Evolutionary conservation across 2,329 filamentous ascomycete species (phyloP).

Genomic region (Chaetomium sp.): DNA sequence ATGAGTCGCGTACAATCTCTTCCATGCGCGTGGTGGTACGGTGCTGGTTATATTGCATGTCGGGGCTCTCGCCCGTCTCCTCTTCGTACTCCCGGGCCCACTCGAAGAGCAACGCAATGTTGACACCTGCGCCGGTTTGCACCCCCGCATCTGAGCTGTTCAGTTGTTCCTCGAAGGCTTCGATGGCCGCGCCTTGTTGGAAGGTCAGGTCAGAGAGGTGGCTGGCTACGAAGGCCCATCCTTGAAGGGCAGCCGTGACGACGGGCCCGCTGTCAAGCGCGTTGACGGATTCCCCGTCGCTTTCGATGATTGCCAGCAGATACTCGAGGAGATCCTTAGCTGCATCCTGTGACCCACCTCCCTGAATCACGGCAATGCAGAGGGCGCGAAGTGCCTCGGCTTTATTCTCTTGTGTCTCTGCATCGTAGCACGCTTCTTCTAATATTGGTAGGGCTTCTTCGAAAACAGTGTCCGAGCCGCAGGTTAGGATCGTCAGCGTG

Average conservation of each 20-base stretch:
- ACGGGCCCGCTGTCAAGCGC: constrained; percentile 64
- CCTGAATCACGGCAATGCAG: constrained; percentile 66
- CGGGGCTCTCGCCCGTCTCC: constrained; percentile 42
- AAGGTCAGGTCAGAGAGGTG: constrained; percentile 68
- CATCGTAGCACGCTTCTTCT: constrained; percentile 59
- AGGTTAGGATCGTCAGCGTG: constrained; percentile 62
- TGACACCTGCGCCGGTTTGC: constrained; percentile 69
- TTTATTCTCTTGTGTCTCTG: constrained; percentile 58
- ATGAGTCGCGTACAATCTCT: constrained; percentile 40
- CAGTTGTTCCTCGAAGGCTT: constrained; percentile 80
- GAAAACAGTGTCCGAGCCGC: constrained; percentile 59
- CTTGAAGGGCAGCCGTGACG: constrained; percentile 67
- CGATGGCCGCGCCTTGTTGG: constrained; percentile 64
- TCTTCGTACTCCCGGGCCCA: constrained; percentile 48
- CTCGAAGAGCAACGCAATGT: constrained; percentile 79
- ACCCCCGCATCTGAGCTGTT: constrained; percentile 66
- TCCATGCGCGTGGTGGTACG: constrained; percentile 41
- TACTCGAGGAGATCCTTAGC: constrained; percentile 68
- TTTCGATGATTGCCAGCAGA: constrained; percentile 69
- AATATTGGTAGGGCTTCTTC: constrained; percentile 52
- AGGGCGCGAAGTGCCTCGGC: constrained; percentile 67
- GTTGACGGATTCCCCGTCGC: constrained; percentile 66
- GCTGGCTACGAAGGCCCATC: constrained; percentile 76
- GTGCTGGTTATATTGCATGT: constrained; percentile 46
- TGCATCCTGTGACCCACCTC: constrained; percentile 62